phyloP scores from a whole-genome alignment of 1,284 basidiomycete species.

The Phenoliferia sp. region DNA sequence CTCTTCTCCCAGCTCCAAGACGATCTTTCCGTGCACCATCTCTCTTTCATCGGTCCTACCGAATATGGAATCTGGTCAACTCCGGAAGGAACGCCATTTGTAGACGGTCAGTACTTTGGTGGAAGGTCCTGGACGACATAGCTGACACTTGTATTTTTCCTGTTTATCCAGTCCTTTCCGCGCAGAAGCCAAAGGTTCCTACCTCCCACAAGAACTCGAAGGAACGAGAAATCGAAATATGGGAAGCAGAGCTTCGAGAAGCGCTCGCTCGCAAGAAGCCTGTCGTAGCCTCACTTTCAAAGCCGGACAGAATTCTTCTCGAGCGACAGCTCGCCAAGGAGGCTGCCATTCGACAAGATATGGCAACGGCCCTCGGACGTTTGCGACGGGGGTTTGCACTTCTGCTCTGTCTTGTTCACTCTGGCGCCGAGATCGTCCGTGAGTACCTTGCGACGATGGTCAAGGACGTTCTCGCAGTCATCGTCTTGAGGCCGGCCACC shows the following conservation, averaged over 20 bases:
- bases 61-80: constrained; percentile 81
- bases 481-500: constrained; percentile 56
- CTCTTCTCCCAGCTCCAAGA: constrained; percentile 60
- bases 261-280: constrained; percentile 69
- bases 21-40: constrained; percentile 57
- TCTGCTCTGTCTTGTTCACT: constrained; percentile 58
- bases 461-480: constrained; percentile 54
- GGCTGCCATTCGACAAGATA: constrained; percentile 56
- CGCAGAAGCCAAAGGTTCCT: constrained; percentile 19
- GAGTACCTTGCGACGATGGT: constrained; percentile 60
- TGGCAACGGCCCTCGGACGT: constrained; percentile 53
- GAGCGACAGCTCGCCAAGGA: constrained; percentile 77
- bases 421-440: constrained; percentile 48
- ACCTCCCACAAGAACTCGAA: constrained; percentile 52
- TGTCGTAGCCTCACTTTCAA: constrained; percentile 54
- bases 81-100: constrained; percentile 67
- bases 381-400: constrained; percentile 65
- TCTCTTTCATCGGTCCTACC: constrained; percentile 61
- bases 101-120: constrained; percentile 53
- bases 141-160: constrained; percentile 6
- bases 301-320: constrained; percentile 74
- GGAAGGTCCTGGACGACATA: not conserved
- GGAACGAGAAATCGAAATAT: constrained; percentile 77
- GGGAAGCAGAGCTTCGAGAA: constrained; percentile 88
- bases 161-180: constrained; percentile 13